These are phyloP conservation scores for Hanseniaspora hatyaiensis DNA, from an alignment of 805 yeast species.

Conservation along the genomic window DNA sequence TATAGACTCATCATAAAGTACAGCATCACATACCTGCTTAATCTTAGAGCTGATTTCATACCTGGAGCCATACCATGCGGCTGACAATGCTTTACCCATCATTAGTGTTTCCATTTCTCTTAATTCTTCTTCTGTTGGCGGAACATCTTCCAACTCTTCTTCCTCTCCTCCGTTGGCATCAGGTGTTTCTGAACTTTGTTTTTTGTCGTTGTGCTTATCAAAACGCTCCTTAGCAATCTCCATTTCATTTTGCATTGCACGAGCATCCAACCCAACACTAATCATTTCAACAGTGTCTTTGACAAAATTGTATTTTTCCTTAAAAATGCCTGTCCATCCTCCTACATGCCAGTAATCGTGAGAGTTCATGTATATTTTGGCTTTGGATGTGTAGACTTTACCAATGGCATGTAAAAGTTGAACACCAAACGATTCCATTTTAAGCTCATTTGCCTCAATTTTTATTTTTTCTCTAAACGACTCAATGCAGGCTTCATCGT, in stretches of 20 bases:
- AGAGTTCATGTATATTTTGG: constrained; percentile 51
- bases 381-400: constrained; percentile 52
- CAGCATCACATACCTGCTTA: constrained; percentile 56
- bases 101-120: constrained; percentile 63
- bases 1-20: constrained; percentile 47
- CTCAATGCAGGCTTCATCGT: constrained; percentile 47
- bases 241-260: constrained; percentile 61
- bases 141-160: constrained; percentile 32
- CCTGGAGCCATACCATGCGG: constrained; percentile 76
- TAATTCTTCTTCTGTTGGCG: constrained; percentile 45
- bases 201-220: constrained; percentile 37
- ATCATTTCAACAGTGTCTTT: constrained; percentile 62
- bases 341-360: constrained; percentile 55
- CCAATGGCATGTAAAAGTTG: constrained; percentile 72
- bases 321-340: constrained; percentile 59
- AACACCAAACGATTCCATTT: constrained; percentile 75
- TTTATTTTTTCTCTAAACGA: constrained; percentile 54
- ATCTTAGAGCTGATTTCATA: constrained; percentile 66
- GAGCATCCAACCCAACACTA: constrained; percentile 67
- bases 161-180: constrained; percentile 23
- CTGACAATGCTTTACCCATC: constrained; percentile 69
- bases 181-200: constrained; percentile 27
- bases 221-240: constrained; percentile 30
- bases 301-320: constrained; percentile 62
- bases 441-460: constrained; percentile 73